These are phyloP conservation scores for Candida freyschussii DNA, from an alignment of 1,139 yeast species.

Conservation along the genomic window DNA sequence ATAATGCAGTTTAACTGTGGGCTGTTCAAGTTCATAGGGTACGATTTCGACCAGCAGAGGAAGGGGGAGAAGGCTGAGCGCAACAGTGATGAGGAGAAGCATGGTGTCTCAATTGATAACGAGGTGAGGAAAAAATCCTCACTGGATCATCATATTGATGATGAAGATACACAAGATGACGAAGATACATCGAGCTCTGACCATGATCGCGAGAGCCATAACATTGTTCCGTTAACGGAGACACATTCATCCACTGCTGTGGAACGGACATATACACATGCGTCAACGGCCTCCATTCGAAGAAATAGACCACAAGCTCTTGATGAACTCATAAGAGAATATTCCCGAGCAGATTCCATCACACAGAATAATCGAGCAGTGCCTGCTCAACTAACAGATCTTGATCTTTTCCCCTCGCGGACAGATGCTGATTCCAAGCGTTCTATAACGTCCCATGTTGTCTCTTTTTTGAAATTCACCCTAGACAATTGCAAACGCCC, in stretches of 20 bases:
- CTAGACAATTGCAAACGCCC: conserved; percentile 52
- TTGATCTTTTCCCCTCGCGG: conserved; percentile 9
- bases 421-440: too few relatives aligned
- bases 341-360: conserved; percentile 39
- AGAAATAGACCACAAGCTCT: conserved; percentile 17
- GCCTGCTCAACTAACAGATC: conserved; percentile 20
- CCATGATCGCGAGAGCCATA: too few relatives aligned
- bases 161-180: conserved; percentile 3
- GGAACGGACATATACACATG: conserved; percentile 10
- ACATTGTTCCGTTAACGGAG: conserved; percentile 10
- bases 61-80: conserved; percentile 1
- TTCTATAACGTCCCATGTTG: too few relatives aligned
- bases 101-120: neutral
- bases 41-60: conserved; percentile 46
- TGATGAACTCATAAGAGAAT: conserved; percentile 45
- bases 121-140: neutral
- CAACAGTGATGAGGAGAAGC: neutral
- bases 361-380: conserved; percentile 14
- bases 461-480: conserved; percentile 22
- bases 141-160: neutral
- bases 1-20: conserved; percentile 75
- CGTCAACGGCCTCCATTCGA: conserved; percentile 14
- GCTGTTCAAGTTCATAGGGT: conserved; percentile 61
- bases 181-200: conserved; percentile 1
- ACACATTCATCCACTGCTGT: conserved; percentile 1